Conservation (phyloP, 1,139 yeast genomes). For the Cylindricascospora bacillispora region DNA sequence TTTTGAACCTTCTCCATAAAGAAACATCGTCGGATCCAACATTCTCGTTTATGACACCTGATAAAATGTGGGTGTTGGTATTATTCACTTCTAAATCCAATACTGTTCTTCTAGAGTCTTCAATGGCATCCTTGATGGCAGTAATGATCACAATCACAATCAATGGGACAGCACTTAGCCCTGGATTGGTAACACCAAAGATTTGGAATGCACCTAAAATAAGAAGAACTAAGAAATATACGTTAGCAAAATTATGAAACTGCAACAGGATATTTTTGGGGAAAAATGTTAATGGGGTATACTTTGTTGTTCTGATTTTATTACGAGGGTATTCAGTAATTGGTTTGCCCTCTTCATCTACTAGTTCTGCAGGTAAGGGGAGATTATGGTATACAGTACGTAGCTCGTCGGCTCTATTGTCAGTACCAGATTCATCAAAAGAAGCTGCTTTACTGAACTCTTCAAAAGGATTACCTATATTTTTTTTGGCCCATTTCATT, state of each 20-base stretch:
- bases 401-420: constrained; percentile 22
- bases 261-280: constrained; percentile 76
- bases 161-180: constrained; percentile 83
- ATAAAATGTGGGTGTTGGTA: constrained; percentile 64
- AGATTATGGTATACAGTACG: constrained; percentile 57
- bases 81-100: constrained; percentile 81
- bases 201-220: constrained; percentile 79
- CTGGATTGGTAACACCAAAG: constrained; percentile 87
- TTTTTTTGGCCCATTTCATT: constrained; percentile 28
- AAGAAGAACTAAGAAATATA: constrained; percentile 69
- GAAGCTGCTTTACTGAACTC: constrained; percentile 15
- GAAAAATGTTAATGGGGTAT: constrained; percentile 77
- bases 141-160: constrained; percentile 83
- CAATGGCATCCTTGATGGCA: constrained; percentile 86
- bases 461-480: constrained; percentile 24
- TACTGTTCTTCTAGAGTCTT: constrained; percentile 75
- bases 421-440: constrained; percentile 18
- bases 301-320: constrained; percentile 90
- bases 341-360: constrained; percentile 56
- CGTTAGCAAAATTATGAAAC: constrained; percentile 81
- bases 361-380: constrained; percentile 48
- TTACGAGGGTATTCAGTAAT: constrained; percentile 55
- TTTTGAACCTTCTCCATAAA: constrained; percentile 48
- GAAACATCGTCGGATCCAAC: constrained; percentile 52
- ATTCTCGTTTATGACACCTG: constrained; percentile 62